These are phyloP conservation scores for Apiospora pterosperma DNA, from an alignment of 2,329 filamentous ascomycete genomes.

Conservation along the genomic window DNA sequence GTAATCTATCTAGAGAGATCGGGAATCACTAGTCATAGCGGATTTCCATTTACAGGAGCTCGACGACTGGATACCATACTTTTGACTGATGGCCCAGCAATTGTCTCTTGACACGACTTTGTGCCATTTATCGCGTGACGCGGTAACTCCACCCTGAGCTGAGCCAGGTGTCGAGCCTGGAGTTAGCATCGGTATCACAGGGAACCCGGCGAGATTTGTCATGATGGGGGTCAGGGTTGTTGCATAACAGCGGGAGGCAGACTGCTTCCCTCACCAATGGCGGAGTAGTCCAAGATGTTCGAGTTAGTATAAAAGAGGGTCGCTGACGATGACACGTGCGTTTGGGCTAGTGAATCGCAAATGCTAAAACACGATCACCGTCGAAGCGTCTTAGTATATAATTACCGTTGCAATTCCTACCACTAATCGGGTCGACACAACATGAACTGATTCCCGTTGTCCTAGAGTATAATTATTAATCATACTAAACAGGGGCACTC, in stretches of 20 bases:
- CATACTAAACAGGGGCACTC: background rate
- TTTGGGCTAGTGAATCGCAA: background rate
- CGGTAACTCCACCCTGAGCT: background rate
- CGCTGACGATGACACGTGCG: background rate
- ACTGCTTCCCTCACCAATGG: background rate
- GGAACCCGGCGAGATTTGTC: background rate
- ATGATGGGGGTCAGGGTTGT: background rate
- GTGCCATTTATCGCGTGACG: background rate
- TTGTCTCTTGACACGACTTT: background rate
- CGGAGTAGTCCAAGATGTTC: background rate
- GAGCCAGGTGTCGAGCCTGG: background rate
- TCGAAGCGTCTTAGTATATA: background rate
- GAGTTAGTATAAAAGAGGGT: background rate
- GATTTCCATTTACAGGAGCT: background rate
- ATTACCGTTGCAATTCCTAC: background rate
- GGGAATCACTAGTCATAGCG: background rate
- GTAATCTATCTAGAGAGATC: background rate
- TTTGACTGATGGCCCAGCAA: background rate
- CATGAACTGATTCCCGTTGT: background rate
- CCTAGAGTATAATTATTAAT: background rate
- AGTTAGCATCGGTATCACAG: background rate
- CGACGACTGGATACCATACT: background rate
- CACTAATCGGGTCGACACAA: background rate
- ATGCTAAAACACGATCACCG: background rate
- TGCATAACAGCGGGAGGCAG: background rate